These are phyloP conservation scores for Boletus sp. DNA, from an alignment of 1,284 basidiomycete genomes.

Conservation along the genomic window DNA sequence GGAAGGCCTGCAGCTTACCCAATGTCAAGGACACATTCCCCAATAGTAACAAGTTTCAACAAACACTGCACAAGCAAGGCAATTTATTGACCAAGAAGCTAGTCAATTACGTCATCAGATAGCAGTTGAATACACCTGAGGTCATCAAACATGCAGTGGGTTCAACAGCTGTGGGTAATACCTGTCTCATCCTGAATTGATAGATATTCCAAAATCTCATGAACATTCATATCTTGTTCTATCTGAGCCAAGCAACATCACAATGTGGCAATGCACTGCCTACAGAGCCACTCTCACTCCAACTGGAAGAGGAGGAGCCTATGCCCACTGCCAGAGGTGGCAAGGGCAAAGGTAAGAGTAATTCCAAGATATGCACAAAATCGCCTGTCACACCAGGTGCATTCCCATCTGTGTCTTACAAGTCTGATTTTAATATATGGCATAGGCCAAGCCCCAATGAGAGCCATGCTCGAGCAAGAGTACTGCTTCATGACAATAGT, in stretches of 20 bases:
- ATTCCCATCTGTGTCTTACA: slow-evolving; percentile 1
- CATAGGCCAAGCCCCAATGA: slow-evolving; percentile 33
- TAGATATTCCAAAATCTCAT: slow-evolving; percentile 86
- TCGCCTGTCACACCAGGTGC: slow-evolving; percentile 20
- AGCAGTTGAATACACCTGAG: slow-evolving; percentile 78
- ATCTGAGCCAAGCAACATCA: slow-evolving; percentile 42
- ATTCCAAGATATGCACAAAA: slow-evolving; percentile 26
- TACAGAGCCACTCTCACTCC: slow-evolving; percentile 57
- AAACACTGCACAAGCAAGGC: slow-evolving; percentile 58
- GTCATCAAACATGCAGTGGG: slow-evolving; percentile 77
- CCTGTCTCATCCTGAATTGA: slow-evolving; percentile 5
- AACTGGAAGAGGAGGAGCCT: slow-evolving; percentile 47
- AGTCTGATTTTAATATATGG: background rate
- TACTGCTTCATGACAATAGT: slow-evolving; percentile 79
- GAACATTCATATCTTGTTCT: slow-evolving; percentile 81
- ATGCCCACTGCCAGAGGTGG: slow-evolving; percentile 25
- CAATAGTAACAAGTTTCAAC: slow-evolving; percentile 56
- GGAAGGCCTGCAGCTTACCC: slow-evolving; percentile 69
- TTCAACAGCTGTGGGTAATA: background rate
- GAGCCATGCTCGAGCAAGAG: slow-evolving; percentile 63
- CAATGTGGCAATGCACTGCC: slow-evolving; percentile 47
- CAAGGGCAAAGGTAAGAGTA: slow-evolving; percentile 39
- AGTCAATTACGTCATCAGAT: slow-evolving; percentile 78
- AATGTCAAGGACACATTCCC: slow-evolving; percentile 47
- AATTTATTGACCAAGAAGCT: slow-evolving; percentile 75